Evolutionary conservation across 1,139 yeast species (phyloP).

Genomic region (Arxiozyma slooffiae): DNA sequence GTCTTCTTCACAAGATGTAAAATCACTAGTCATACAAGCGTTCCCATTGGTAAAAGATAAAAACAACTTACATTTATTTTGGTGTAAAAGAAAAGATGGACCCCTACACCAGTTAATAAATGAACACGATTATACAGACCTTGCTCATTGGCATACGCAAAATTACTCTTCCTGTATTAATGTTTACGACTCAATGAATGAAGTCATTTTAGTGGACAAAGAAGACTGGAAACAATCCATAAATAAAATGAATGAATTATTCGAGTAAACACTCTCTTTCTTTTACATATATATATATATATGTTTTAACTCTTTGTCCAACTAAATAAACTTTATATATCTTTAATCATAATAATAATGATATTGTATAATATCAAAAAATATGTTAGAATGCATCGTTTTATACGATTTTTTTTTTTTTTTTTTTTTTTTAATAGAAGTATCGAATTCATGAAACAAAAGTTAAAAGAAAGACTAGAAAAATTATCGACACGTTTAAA

Average conservation of each 20-base stretch:
- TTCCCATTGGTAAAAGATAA: slow-evolving; percentile 1
- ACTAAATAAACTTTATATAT: too few species aligned
- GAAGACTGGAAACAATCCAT: not conserved
- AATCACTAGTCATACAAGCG: slow-evolving; percentile 1
- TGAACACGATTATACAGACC: not conserved
- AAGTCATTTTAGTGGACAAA: not conserved
- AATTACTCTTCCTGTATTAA: not conserved
- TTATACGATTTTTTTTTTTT: too few species aligned
- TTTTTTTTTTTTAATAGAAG: slow-evolving; percentile 1
- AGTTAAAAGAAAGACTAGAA: too few species aligned
- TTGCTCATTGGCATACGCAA: not conserved
- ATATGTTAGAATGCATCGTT: too few species aligned
- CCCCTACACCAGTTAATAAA: not conserved
- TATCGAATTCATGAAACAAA: too few species aligned
- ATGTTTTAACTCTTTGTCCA: too few species aligned
- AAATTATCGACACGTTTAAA: too few species aligned
- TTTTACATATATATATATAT: too few species aligned
- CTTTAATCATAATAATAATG: too few species aligned
- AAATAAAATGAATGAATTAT: not conserved
- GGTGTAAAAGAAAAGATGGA: not conserved
- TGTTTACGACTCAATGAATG: slow-evolving; percentile 1
- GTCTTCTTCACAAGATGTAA: not conserved
- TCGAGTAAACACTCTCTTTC: not conserved
- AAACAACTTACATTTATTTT: not conserved
- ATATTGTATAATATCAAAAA: too few species aligned